These are phyloP conservation scores for Pyrus bretschneideri DNA, from an alignment of 306 rosid genomes.

Conservation along the genomic window DNA sequence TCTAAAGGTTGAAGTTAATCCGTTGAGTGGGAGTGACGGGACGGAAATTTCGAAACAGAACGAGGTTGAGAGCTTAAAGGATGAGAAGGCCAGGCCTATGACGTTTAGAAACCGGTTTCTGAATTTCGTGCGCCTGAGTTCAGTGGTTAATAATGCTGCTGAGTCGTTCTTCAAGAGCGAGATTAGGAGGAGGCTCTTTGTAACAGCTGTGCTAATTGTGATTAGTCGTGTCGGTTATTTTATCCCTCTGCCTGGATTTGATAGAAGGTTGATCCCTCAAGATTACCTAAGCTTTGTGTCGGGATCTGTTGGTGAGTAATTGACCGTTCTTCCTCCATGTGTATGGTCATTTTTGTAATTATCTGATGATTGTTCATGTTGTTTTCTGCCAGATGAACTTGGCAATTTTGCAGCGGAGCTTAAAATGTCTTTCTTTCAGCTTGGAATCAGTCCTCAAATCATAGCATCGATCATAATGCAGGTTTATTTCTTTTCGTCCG, in stretches of 20 bases:
- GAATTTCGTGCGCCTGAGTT: constrained; percentile 63
- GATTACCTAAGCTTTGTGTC: constrained; percentile 85
- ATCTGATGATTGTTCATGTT: constrained; percentile 18
- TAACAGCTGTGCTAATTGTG: constrained; percentile 74
- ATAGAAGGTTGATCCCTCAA: constrained; percentile 88
- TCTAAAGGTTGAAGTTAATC: constrained; percentile 25
- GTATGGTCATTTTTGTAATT: neutral
- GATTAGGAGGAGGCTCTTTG: constrained; percentile 81
- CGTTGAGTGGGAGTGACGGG: constrained; percentile 15
- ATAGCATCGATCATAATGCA: constrained; percentile 94
- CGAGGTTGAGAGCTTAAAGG: neutral
- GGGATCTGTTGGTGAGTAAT: constrained; percentile 78
- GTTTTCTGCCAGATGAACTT: constrained; percentile 83
- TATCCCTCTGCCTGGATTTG: constrained; percentile 94
- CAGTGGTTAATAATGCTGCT: constrained; percentile 72
- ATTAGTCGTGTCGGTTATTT: constrained; percentile 91
- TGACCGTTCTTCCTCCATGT: neutral
- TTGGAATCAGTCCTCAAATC: constrained; percentile 97
- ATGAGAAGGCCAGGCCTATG: constrained; percentile 18
- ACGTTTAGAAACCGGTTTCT: constrained; percentile 61
- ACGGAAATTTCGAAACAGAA: constrained; percentile 17
- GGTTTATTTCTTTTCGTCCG: constrained; percentile 36
- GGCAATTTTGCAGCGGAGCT: constrained; percentile 82
- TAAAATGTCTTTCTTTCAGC: constrained; percentile 92
- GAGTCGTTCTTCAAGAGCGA: constrained; percentile 92